These are phyloP conservation scores for Crithidia sp. DNA, from an alignment of 208 protist species.

Conservation along the genomic window DNA sequence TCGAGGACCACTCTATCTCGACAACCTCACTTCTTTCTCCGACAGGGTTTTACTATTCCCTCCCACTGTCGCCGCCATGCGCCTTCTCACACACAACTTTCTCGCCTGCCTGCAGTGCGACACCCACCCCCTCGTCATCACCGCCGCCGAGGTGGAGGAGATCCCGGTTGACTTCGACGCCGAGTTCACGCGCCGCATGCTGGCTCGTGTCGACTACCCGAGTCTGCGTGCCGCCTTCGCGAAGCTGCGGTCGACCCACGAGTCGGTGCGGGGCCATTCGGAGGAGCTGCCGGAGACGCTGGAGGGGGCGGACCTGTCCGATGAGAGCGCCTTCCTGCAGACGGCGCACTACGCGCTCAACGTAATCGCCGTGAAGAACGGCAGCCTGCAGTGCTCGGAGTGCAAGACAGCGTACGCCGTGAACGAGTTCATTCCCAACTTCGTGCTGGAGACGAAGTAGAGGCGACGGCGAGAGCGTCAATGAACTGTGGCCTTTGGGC, in stretches of 20 bases:
- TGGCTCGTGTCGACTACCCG: constrained; percentile 81
- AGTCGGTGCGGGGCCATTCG: constrained; percentile 17
- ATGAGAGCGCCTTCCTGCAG: constrained; percentile 58
- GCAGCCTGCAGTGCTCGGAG: constrained; percentile 62
- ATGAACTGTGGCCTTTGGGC: too few species aligned
- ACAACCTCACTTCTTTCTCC: too few species aligned
- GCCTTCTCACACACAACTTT: constrained; percentile 90
- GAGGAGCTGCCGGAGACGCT: constrained; percentile 50
- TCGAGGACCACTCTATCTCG: too few species aligned
- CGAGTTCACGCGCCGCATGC: constrained; percentile 84
- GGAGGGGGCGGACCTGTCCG: constrained; percentile 63
- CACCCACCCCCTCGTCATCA: constrained; percentile 66
- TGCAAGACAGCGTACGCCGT: constrained; percentile 75
- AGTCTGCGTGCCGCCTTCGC: constrained; percentile 66
- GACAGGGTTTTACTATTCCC: too few species aligned
- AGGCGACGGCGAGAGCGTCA: not conserved
- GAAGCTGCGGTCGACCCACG: constrained; percentile 42
- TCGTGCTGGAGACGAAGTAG: constrained; percentile 60
- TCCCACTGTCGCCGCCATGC: constrained; percentile 40
- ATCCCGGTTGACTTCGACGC: constrained; percentile 73
- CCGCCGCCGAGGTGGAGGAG: constrained; percentile 48
- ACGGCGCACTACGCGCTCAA: constrained; percentile 75
- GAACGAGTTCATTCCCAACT: constrained; percentile 89
- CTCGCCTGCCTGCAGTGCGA: constrained; percentile 86
- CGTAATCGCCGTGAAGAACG: constrained; percentile 73